Evolutionary conservation across 2,329 filamentous ascomycete genomes (phyloP).

Genomic region (Emergomyces orientalis): DNA sequence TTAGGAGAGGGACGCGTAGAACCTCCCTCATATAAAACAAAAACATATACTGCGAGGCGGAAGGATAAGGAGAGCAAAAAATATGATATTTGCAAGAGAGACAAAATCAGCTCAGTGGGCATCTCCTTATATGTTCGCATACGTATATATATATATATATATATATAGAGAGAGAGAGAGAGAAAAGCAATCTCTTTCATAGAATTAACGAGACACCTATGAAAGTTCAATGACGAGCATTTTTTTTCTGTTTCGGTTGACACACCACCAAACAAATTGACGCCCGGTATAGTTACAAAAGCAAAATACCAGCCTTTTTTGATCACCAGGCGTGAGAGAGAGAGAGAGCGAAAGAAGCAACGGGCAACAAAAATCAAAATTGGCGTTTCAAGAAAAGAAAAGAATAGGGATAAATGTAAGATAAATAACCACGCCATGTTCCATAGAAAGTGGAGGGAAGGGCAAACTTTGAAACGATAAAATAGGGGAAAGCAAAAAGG

Average conservation of each 20-base stretch:
- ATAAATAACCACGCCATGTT: constrained; percentile 12
- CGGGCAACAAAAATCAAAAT: constrained; percentile 21
- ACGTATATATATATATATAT: neutral
- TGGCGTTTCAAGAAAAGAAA: constrained; percentile 26
- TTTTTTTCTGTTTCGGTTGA: neutral
- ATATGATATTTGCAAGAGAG: neutral
- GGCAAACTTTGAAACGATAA: neutral
- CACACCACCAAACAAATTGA: neutral
- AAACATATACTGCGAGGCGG: neutral
- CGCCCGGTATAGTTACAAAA: neutral
- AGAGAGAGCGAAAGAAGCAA: neutral
- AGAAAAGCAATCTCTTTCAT: neutral
- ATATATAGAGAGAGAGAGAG: neutral
- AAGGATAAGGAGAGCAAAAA: neutral
- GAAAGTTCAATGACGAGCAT: neutral
- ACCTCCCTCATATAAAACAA: neutral
- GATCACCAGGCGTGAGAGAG: neutral
- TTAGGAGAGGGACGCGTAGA: constrained; percentile 9
- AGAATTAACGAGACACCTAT: neutral
- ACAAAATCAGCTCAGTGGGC: neutral
- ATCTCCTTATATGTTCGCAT: neutral
- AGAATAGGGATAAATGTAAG: neutral
- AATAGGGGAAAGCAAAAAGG: neutral
- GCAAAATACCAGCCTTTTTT: neutral
- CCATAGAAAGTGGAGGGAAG: neutral